Base-by-base conservation (phyloP, 768 basidiomycete species). In the Cyathus striatus region DNA sequence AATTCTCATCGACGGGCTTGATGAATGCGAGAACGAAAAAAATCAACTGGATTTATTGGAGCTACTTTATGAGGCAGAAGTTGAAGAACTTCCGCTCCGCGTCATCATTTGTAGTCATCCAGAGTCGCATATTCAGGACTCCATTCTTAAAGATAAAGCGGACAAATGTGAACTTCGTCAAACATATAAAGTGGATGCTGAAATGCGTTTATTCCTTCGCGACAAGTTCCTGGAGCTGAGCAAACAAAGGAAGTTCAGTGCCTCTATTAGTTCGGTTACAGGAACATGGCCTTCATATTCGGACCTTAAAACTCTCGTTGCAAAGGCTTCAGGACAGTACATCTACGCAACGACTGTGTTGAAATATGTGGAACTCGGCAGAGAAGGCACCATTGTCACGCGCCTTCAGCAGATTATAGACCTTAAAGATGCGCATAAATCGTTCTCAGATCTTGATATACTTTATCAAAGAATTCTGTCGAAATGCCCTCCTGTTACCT, bases 331-430 rank as follows among this genome's bases (percentile, higher is more conserved):
- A 23, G 39, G 39, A 9, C 39, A 23, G 18, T 40, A 23, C 23
- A 40, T 40, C 18, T 40, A 40, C 23, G 39, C 39, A 14, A 18
- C 39, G n/a, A 40, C 39, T 25, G 23, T 40, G 12, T 9, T 40
- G 13, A 18, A 3, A 6, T 40, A 23, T 3, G 18, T 40, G 23
- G 3, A 40, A 12, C 12, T 16, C 20, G 14, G 6, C 6, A 32
- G 13, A 13, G 30, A 38, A 16, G 14, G 12, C 13, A 13, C 3
- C 12, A 13, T 16, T 12, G n/a, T n/a, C n/a, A 12, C 12, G 12
- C 3, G 36, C 21, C 4, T 38, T 12, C 14, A 38, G 16, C 3
- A n/a, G 12, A 22, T 38, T 18, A 13, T 38, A 13, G 30, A 16
- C 30, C 12, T 16, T 5, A 32, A 32, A 32, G 17, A 32, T 32